These are phyloP conservation scores for Calonectria naviculata DNA, from an alignment of 2,329 filamentous ascomycete genomes.

Conservation along the genomic window DNA sequence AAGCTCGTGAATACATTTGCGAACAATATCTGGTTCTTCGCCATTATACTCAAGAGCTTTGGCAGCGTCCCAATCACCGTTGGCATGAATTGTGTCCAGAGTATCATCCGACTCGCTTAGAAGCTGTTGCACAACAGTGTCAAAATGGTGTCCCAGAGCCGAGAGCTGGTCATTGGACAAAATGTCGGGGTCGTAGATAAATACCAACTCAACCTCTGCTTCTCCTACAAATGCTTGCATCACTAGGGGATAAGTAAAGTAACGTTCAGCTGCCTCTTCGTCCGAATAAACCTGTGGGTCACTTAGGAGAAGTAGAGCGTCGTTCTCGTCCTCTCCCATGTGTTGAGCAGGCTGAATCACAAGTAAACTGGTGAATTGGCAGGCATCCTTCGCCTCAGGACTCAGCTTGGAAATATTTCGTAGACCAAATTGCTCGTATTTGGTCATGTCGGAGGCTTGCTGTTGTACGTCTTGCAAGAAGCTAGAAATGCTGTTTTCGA, in stretches of 20 bases:
- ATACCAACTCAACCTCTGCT: conserved; percentile 26
- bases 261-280: conserved; percentile 14
- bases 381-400: conserved; percentile 25
- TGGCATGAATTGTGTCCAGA: neutral
- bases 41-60: conserved; percentile 6
- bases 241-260: conserved; percentile 41
- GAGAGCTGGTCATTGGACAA: neutral
- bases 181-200: conserved; percentile 23
- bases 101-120: neutral
- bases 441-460: conserved; percentile 28
- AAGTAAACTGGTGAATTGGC: conserved; percentile 43
- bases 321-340: neutral
- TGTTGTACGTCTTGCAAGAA: conserved; percentile 26
- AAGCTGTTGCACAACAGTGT: neutral
- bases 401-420: conserved; percentile 33
- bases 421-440: conserved; percentile 32
- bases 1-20: conserved; percentile 30
- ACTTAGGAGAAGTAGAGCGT: neutral
- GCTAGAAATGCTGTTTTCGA: neutral
- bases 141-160: neutral
- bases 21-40: neutral
- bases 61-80: neutral
- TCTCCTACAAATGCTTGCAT: neutral
- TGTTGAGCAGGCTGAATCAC: conserved; percentile 37
- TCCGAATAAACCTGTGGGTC: neutral